Percentiles rank a stretch among this genome's conserved stretches.
Conservation (phyloP, 2,329 filamentous ascomycete species). For the Colletotrichum lindemuthianum region DNA sequence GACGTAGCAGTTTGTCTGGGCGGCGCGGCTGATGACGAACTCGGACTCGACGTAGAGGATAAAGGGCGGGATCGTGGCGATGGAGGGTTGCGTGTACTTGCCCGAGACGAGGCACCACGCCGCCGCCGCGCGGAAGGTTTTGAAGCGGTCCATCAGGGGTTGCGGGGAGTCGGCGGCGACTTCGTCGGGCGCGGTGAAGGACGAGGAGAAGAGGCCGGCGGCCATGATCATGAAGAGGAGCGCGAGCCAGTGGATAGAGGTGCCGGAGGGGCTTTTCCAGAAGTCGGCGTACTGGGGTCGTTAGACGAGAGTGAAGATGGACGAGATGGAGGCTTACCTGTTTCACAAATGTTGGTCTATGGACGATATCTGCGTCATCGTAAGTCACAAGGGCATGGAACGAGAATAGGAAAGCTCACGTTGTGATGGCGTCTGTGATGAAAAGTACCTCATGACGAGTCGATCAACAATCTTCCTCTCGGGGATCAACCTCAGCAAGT, state of each 20-base stretch:
- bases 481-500: constrained; percentile 60
- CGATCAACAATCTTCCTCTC: constrained; percentile 57
- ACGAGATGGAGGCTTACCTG: constrained; percentile 44
- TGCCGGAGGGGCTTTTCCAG: constrained; percentile 53
- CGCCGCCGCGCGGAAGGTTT: constrained; percentile 58
- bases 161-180: constrained; percentile 51
- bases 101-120: constrained; percentile 62
- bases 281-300: constrained; percentile 57
- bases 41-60: constrained; percentile 63
- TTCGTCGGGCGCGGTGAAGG: constrained; percentile 55
- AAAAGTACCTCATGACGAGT: constrained; percentile 64
- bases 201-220: constrained; percentile 57
- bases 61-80: constrained; percentile 60
- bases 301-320: no score
- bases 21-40: constrained; percentile 61
- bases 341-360: constrained; percentile 62
- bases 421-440: constrained; percentile 61
- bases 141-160: constrained; percentile 56
- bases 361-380: constrained; percentile 57
- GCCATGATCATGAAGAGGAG: constrained; percentile 60
- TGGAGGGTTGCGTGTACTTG: constrained; percentile 61
- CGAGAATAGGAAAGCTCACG: constrained; percentile 46
- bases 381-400: constrained; percentile 24
- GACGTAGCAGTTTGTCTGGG: constrained; percentile 65
- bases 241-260: constrained; percentile 59